These are phyloP conservation scores for Decorospora gaudefroyi DNA, from an alignment of 2,329 filamentous ascomycete genomes.

Conservation along the genomic window DNA sequence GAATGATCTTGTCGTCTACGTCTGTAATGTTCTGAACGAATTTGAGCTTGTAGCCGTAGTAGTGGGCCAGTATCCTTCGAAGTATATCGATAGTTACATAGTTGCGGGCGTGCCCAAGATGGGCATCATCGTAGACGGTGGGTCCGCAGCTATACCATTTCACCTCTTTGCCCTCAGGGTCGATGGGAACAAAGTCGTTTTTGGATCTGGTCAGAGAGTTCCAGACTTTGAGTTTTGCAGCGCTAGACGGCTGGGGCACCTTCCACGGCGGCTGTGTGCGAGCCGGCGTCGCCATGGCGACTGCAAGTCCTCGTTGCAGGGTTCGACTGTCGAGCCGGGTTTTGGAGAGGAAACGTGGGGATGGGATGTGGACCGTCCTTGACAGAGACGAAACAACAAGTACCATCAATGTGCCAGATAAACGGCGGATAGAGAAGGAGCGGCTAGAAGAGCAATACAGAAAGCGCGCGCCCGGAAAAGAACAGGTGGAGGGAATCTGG, in stretches of 20 bases:
- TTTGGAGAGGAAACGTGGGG: conserved; percentile 28
- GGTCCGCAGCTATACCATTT: conserved; percentile 91
- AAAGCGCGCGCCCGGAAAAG: conserved; percentile 3
- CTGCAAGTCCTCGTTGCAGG: conserved; percentile 17
- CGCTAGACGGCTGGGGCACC: conserved; percentile 47
- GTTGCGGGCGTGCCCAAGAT: conserved; percentile 83
- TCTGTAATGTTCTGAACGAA: conserved; percentile 94
- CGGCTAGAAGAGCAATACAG: conserved; percentile 17
- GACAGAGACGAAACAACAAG: conserved; percentile 33
- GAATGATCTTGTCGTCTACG: conserved; percentile 61
- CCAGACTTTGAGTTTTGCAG: conserved; percentile 70
- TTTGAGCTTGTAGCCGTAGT: conserved; percentile 79
- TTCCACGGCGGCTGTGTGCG: conserved; percentile 49
- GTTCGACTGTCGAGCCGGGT: conserved; percentile 19
- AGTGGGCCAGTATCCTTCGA: conserved; percentile 77
- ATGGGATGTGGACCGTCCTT: conserved; percentile 31
- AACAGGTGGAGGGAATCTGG: conserved; percentile 20
- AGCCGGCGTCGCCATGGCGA: conserved; percentile 42
- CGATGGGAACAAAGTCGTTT: conserved; percentile 73
- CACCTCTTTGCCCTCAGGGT: conserved; percentile 68
- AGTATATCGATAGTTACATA: conserved; percentile 92
- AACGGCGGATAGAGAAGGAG: conserved; percentile 18
- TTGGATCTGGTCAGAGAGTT: conserved; percentile 79
- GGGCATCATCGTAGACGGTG: conserved; percentile 81
- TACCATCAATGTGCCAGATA: conserved; percentile 40